Evolutionary conservation across 1,284 basidiomycete genomes (phyloP).

Genomic region (Puccinia horiana): DNA sequence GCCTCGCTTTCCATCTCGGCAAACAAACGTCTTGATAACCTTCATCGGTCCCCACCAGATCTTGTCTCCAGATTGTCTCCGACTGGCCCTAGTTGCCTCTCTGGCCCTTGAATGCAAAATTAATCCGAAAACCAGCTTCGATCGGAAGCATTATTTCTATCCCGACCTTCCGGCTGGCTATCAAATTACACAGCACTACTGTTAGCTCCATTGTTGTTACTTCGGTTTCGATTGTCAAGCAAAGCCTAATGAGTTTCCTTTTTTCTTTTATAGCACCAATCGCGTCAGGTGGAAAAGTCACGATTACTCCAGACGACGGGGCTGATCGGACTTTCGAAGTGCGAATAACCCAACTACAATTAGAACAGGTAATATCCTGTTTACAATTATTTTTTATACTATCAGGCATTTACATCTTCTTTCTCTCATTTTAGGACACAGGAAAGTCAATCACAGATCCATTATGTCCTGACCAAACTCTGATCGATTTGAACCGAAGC

Average conservation of each 20-base stretch:
- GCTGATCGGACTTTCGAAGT: slow-evolving; percentile 61
- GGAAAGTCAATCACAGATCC: slow-evolving; percentile 79
- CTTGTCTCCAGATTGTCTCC: slow-evolving; percentile 59
- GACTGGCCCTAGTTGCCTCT: slow-evolving; percentile 77
- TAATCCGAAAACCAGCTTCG: slow-evolving; percentile 76
- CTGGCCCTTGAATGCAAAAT: slow-evolving; percentile 76
- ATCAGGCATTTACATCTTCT: background rate
- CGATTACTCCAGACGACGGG: slow-evolving; percentile 61
- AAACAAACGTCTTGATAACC: background rate
- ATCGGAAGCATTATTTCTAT: slow-evolving; percentile 98
- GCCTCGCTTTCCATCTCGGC: background rate
- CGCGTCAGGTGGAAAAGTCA: slow-evolving; percentile 70
- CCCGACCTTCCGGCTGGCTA: slow-evolving; percentile 90
- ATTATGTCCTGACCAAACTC: slow-evolving; percentile 63
- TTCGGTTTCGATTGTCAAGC: slow-evolving; percentile 32
- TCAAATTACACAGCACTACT: slow-evolving; percentile 95
- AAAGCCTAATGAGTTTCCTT: background rate
- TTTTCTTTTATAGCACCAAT: slow-evolving; percentile 83
- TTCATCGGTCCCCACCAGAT: background rate
- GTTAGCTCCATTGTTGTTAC: slow-evolving; percentile 60
- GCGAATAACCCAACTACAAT: slow-evolving; percentile 87
- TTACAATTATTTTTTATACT: background rate
- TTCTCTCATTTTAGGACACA: slow-evolving; percentile 70
- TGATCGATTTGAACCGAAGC: slow-evolving; percentile 86
- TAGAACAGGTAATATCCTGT: slow-evolving; percentile 75